Percentiles rank a stretch among this genome's conserved stretches.
Conservation (phyloP, 2,329 filamentous ascomycete genomes). For the Neospermospora avenae region DNA sequence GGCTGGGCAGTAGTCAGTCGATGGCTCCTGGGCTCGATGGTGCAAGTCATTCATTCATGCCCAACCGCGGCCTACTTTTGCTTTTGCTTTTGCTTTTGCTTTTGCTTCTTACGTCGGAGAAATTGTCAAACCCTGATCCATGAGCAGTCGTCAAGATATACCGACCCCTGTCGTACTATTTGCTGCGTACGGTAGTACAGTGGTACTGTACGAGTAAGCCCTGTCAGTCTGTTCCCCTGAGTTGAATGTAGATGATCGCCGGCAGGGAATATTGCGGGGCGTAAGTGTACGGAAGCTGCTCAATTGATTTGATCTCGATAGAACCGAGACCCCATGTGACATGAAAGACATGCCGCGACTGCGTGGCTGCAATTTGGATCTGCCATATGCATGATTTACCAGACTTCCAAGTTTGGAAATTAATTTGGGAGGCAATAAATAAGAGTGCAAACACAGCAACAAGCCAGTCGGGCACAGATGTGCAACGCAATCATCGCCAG, state of each 20-base stretch:
- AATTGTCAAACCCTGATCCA: slow-evolving; percentile 20
- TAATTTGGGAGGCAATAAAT: no score
- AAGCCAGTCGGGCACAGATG: background rate
- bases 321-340: no score
- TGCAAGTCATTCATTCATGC: slow-evolving; percentile 8
- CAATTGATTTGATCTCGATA: no score
- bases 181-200: slow-evolving; percentile 8
- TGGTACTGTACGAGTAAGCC: no score
- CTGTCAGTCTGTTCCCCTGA: no score
- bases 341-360: no score
- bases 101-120: background rate
- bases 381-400: no score
- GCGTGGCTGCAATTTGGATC: no score
- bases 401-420: no score
- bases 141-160: slow-evolving; percentile 17
- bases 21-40: background rate
- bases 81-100: background rate
- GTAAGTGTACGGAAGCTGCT: no score
- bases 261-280: background rate
- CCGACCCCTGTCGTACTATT: slow-evolving; percentile 4
- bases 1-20: no score
- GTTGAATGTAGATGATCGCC: slow-evolving; percentile 16
- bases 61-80: background rate
- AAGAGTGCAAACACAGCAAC: background rate
- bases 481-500: no score